phyloP scores from a whole-genome alignment of 768 basidiomycete genomes.

The Clitopilus hobsonii region DNA sequence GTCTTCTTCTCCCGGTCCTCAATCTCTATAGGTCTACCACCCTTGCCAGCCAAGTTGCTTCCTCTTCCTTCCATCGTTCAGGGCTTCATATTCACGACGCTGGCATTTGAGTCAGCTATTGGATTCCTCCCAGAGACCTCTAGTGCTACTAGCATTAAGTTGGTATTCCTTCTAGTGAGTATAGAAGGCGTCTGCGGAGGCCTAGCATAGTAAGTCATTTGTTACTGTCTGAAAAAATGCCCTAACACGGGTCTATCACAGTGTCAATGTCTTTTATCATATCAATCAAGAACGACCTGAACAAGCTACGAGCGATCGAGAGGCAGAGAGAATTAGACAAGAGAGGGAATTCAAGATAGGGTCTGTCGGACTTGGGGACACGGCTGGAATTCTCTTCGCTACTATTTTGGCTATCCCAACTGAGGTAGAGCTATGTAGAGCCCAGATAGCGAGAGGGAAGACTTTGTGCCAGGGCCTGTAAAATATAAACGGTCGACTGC shows the following conservation, averaged over 20 bases:
- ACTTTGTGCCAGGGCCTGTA: slow-evolving; percentile 62
- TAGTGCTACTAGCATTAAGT: slow-evolving; percentile 44
- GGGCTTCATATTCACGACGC: slow-evolving; percentile 52
- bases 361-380: slow-evolving; percentile 83
- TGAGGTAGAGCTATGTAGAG: slow-evolving; percentile 69
- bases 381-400: slow-evolving; percentile 67
- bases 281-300: slow-evolving; percentile 70
- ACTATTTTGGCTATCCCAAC: slow-evolving; percentile 66
- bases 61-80: slow-evolving; percentile 76
- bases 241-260: slow-evolving; percentile 19
- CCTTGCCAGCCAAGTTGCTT: slow-evolving; percentile 66
- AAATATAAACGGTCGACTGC: too few relatives aligned
- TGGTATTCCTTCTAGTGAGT: slow-evolving; percentile 76
- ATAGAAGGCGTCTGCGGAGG: slow-evolving; percentile 93
- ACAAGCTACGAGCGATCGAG: slow-evolving; percentile 34
- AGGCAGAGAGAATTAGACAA: slow-evolving; percentile 60
- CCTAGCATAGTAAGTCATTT: slow-evolving; percentile 68
- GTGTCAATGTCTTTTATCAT: slow-evolving; percentile 84
- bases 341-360: slow-evolving; percentile 89
- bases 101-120: slow-evolving; percentile 63
- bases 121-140: slow-evolving; percentile 50
- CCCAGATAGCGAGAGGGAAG: slow-evolving; percentile 69
- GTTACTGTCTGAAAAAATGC: background rate
- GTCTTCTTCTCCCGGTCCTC: slow-evolving; percentile 94
- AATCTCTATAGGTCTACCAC: slow-evolving; percentile 78